Conservation (phyloP, 2,329 filamentous ascomycete species). For the Samsoniella hepiali region DNA sequence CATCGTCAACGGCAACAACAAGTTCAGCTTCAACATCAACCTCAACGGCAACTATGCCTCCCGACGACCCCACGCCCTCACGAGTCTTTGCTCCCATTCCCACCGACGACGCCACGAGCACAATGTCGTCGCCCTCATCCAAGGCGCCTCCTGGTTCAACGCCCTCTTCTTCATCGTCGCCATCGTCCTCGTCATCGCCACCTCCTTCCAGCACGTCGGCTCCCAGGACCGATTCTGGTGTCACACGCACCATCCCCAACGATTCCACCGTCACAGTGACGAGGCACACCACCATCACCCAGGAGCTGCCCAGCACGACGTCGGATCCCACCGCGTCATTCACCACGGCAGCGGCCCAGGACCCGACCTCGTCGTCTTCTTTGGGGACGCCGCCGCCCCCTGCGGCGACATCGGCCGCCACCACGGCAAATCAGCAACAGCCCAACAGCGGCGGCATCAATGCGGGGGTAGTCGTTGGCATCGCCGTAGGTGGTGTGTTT, state of each 20-base stretch:
- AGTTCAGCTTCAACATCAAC: too few species aligned
- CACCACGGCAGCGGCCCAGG: background rate
- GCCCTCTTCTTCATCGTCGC: background rate
- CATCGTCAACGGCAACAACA: too few species aligned
- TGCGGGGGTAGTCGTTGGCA: conserved; percentile 1
- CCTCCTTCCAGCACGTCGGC: conserved; percentile 17
- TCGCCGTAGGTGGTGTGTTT: conserved; percentile 32
- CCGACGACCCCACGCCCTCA: background rate
- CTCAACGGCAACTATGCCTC: background rate
- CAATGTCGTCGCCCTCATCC: background rate
- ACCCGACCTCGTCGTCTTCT: background rate
- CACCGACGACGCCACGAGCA: background rate
- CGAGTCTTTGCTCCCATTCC: background rate
- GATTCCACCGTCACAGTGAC: conserved; percentile 34
- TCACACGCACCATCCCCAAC: conserved; percentile 36
- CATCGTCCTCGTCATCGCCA: background rate
- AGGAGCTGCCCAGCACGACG: conserved; percentile 23
- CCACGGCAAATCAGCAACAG: background rate
- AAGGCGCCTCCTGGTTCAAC: too few species aligned
- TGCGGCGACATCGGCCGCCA: background rate
- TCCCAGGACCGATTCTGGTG: conserved; percentile 36
- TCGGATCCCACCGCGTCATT: conserved; percentile 22
- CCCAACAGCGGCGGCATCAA: background rate
- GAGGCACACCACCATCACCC: conserved; percentile 31
- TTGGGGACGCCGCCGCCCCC: background rate